Conservation (phyloP, 2,329 filamentous ascomycete genomes). For the Apiospora saccharicola region DNA sequence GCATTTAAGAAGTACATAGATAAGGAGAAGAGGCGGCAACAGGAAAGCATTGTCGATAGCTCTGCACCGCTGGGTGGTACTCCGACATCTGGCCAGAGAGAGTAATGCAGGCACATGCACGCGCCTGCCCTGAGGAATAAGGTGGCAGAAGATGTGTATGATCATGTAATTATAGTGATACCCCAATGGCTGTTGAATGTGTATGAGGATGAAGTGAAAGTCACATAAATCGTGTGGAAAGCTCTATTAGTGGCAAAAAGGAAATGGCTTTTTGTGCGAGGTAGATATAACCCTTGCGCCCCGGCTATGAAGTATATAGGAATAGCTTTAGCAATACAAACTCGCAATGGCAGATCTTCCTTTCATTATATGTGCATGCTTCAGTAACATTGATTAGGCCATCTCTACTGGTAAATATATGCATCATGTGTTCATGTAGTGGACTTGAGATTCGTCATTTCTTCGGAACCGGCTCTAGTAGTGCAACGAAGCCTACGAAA, state of each 20-base stretch:
- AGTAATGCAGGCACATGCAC: neutral
- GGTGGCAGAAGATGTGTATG: neutral
- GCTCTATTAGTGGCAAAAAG: neutral
- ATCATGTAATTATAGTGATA: slow-evolving; percentile 12
- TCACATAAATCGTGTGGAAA: neutral
- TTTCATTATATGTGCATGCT: neutral
- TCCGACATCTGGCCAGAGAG: slow-evolving; percentile 21
- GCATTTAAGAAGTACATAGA: slow-evolving; percentile 29
- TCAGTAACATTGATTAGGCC: no score
- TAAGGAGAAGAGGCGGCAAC: slow-evolving; percentile 24
- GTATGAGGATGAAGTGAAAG: neutral
- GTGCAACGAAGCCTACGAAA: neutral
- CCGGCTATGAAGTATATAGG: neutral
- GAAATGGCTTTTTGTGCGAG: neutral
- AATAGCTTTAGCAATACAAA: neutral
- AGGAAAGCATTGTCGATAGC: slow-evolving; percentile 29
- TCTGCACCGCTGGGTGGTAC: slow-evolving; percentile 24
- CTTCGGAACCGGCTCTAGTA: neutral
- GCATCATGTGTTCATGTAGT: no score
- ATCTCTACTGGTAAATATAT: neutral
- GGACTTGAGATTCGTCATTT: neutral
- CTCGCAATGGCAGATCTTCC: neutral
- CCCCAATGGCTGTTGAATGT: neutral
- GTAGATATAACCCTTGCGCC: neutral
- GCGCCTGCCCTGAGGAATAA: neutral